phyloP scores from a whole-genome alignment of 179 eudicot genomes.

The Pouteria campechiana region DNA sequence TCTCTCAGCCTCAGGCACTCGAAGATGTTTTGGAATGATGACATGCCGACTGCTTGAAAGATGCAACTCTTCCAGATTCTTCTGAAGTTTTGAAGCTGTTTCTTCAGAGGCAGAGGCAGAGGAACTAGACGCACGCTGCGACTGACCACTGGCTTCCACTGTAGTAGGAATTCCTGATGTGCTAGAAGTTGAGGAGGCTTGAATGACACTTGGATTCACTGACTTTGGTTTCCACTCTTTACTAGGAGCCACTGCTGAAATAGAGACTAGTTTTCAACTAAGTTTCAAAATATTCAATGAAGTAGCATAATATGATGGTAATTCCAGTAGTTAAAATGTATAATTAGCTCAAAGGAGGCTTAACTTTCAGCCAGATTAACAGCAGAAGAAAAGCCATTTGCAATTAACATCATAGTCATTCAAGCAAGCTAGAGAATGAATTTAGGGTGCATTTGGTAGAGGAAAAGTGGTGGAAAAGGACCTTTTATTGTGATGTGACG shows the following conservation, averaged over 20 bases:
- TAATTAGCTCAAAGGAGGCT: too few relatives aligned
- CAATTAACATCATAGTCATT: too few relatives aligned
- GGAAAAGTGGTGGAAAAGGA: too few relatives aligned
- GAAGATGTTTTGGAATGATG: constrained; percentile 77
- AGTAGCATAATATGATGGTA: too few relatives aligned
- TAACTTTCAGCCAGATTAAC: too few relatives aligned
- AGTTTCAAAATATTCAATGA: too few relatives aligned
- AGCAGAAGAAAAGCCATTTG: too few relatives aligned
- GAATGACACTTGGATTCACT: constrained; percentile 24
- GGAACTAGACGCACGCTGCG: constrained; percentile 14
- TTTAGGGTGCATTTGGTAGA: too few relatives aligned
- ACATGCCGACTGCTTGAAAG: constrained; percentile 58
- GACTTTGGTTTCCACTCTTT: constrained; percentile 85
- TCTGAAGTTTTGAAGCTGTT: constrained; percentile 27
- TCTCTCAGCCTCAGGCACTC: constrained; percentile 74
- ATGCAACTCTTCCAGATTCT: constrained; percentile 48
- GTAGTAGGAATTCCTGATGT: constrained; percentile 23
- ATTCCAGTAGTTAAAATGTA: too few relatives aligned
- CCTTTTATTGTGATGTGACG: too few relatives aligned
- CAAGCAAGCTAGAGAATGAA: too few relatives aligned
- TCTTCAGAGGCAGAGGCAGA: constrained; percentile 26
- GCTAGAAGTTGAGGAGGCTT: constrained; percentile 23
- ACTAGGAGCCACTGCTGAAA: constrained; percentile 30
- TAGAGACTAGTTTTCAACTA: not conserved
- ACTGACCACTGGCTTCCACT: constrained; percentile 17